Conservation (phyloP, 345 rosid genomes). For the Brassica incana region DNA sequence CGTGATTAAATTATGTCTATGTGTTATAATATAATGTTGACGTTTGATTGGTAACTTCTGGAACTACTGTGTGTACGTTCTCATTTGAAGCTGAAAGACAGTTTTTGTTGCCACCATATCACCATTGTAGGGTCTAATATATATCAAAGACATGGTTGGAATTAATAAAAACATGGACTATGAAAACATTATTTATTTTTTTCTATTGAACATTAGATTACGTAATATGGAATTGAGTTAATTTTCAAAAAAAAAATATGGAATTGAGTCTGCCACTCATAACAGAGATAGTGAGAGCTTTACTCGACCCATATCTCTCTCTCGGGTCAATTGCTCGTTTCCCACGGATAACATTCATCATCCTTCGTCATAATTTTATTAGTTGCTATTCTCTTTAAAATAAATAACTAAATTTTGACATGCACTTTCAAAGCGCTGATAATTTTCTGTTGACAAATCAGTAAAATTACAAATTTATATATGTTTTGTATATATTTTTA, state of each 20-base stretch:
- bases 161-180: not conserved
- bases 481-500: too few relatives aligned
- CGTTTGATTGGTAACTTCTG: not conserved
- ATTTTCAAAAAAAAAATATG: not conserved
- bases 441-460: too few relatives aligned
- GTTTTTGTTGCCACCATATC: not conserved
- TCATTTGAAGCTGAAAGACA: not conserved
- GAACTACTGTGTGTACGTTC: not conserved
- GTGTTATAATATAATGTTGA: not conserved
- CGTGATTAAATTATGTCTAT: not conserved
- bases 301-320: not conserved
- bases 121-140: not conserved
- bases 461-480: too few relatives aligned
- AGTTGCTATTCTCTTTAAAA: not conserved
- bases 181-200: not conserved
- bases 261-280: slow-evolving; percentile 9
- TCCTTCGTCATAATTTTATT: not conserved
- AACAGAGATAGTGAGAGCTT: slow-evolving; percentile 16
- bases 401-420: too few relatives aligned
- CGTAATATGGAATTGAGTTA: not conserved
- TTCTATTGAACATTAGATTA: not conserved
- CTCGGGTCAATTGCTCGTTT: slow-evolving; percentile 11
- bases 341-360: slow-evolving; percentile 8
- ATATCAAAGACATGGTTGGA: not conserved
- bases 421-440: too few relatives aligned